phyloP scores from a whole-genome alignment of 495 filamentous ascomycete genomes.

The Neurospora sublineolata region DNA sequence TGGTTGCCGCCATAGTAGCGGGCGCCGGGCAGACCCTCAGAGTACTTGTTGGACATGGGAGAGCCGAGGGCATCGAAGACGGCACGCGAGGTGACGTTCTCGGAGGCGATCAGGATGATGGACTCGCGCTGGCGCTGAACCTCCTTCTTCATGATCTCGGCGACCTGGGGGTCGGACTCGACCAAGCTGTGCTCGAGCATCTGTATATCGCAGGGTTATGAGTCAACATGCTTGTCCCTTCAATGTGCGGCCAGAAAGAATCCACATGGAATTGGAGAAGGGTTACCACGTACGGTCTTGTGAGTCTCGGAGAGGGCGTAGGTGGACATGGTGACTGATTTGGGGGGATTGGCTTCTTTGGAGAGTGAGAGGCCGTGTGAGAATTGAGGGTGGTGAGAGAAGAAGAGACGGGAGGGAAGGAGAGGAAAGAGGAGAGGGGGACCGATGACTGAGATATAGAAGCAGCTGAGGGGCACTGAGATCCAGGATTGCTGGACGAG shows the following conservation, averaged over 20 bases:
- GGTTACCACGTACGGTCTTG: constrained; percentile 54
- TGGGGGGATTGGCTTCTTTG: background rate
- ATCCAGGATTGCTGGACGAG: background rate
- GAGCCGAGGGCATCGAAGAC: constrained; percentile 85
- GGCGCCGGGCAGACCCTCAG: constrained; percentile 94
- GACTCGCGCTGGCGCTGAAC: constrained; percentile 97
- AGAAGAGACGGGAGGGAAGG: background rate
- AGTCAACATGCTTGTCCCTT: constrained; percentile 32
- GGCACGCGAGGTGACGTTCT: constrained; percentile 80
- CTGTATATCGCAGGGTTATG: constrained; percentile 35
- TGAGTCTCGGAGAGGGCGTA: constrained; percentile 87
- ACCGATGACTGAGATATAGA: constrained; percentile 2
- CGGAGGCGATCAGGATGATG: constrained; percentile 93
- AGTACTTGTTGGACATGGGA: constrained; percentile 98
- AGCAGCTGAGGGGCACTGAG: background rate
- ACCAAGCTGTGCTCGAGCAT: constrained; percentile 82
- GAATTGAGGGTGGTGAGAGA: constrained; percentile 1
- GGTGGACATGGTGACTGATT: constrained; percentile 31
- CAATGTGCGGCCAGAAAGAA: background rate
- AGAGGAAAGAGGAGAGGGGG: constrained; percentile 5
- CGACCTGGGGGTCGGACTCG: constrained; percentile 81
- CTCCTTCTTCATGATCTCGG: constrained; percentile 89
- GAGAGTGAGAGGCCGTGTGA: background rate
- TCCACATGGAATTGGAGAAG: background rate
- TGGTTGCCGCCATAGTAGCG: constrained; percentile 99